Base-by-base conservation (phyloP, 2,329 filamentous ascomycete genomes). In the Verticillium klebahnii region DNA sequence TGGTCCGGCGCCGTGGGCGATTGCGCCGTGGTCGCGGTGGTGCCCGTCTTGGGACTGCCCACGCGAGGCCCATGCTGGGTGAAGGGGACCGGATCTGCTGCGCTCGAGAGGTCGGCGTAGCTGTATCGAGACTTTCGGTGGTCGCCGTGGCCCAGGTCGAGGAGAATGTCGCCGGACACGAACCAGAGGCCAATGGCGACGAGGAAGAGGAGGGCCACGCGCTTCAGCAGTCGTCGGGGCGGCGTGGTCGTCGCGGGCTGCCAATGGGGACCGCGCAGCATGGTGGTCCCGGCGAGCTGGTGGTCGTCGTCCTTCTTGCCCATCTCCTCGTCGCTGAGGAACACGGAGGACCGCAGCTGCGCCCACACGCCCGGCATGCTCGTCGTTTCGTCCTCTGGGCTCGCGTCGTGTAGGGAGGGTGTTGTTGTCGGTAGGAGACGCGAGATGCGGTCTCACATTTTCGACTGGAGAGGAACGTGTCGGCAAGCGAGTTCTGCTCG, bases 81-180 rank as follows among this genome's bases (percentile, higher is more conserved):
- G 7, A 32, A 56, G 57, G 56, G 59, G n/a, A 45, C 45, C 2
- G 56, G 40, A 57, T 37, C 36, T 56, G 19, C 61, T 60, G 37
- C 64, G 62, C 31, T 59, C 23, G 3, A 59, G 50, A 25, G 60
- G 31, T 65, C 64, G 39, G 66, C 61, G 63, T 78, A 80, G 12
- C 70, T 66, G 5, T 78, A 77, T 32, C 54, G 54, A 17, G 54
- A 31, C 14, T 56, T 34, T n/a, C 54, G 25, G 77, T 56, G 75
- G 63, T 71, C 74, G 61, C 73, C 73, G 34, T 72, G 71, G 57
- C 70, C 71, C 63, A 81, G 67, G 64, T 76, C 69, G 67, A 76
- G 71, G 9, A 88, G 87, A 61, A 90, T 83, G 70, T 89, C 85
- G 67, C 83, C 82, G 69, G 89, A 74, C 69, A 92, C 85, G 64